Percentiles rank a stretch among this genome's conserved stretches.
These are phyloP conservation scores for Myriosclerotinia duriaeana DNA, from an alignment of 2,329 filamentous ascomycete species.

Conservation along the genomic window DNA sequence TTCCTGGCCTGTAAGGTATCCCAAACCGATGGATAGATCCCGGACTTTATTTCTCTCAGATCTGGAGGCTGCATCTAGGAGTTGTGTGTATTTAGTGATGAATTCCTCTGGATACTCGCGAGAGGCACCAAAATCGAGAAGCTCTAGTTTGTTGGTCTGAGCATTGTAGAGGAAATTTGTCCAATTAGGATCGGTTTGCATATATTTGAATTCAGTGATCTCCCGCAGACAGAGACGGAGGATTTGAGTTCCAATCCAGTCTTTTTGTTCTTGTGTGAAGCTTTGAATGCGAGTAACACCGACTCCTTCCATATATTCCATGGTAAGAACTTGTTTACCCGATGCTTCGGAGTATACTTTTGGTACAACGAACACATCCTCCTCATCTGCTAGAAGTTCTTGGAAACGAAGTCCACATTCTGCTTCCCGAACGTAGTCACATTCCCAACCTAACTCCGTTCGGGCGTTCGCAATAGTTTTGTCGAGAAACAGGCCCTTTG, in stretches of 20 bases:
- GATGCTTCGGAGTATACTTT: slow-evolving; percentile 75
- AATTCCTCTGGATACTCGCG: slow-evolving; percentile 81
- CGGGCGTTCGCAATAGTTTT: slow-evolving; percentile 97
- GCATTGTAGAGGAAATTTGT: slow-evolving; percentile 96
- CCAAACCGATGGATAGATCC: slow-evolving; percentile 70
- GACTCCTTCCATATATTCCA: slow-evolving; percentile 84
- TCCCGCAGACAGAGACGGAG: slow-evolving; percentile 88
- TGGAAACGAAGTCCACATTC: slow-evolving; percentile 75
- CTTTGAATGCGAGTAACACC: slow-evolving; percentile 78
- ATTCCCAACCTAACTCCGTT: slow-evolving; percentile 92
- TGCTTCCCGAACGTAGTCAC: slow-evolving; percentile 89
- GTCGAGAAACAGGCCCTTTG: slow-evolving; percentile 88
- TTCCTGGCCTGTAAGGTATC: slow-evolving; percentile 91
- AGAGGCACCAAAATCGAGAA: slow-evolving; percentile 93
- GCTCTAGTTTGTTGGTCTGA: slow-evolving; percentile 69
- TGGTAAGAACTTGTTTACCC: slow-evolving; percentile 84
- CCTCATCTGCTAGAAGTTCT: slow-evolving; percentile 71
- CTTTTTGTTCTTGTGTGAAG: slow-evolving; percentile 78
- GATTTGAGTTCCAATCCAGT: slow-evolving; percentile 96
- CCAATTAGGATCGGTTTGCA: slow-evolving; percentile 99
- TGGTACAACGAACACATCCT: slow-evolving; percentile 75
- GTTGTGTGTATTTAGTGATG: slow-evolving; percentile 73
- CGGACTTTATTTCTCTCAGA: slow-evolving; percentile 64
- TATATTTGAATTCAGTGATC: slow-evolving; percentile 92
- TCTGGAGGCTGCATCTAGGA: slow-evolving; percentile 76